A percentile compares a stretch with the other conserved stretches of the same genome.
Conservation (phyloP, 129 eudicot genomes). For the Pseudognaphalium luteoalbum region DNA sequence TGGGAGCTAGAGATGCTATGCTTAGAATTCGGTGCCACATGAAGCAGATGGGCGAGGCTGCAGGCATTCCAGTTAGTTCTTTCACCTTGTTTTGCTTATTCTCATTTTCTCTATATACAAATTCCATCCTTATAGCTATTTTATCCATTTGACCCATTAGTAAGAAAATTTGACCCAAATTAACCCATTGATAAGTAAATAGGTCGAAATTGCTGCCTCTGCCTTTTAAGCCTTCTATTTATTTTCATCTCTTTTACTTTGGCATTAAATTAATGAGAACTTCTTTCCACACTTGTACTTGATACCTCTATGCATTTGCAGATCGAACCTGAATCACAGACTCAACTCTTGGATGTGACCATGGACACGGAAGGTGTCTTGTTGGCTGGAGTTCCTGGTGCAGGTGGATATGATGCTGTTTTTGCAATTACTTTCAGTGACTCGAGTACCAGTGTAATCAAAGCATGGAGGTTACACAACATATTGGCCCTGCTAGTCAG, state of each 20-base stretch:
- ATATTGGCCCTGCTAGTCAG: conserved; percentile 79
- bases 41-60: conserved; percentile 94
- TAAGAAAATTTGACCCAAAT: no score
- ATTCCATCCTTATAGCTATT: background rate
- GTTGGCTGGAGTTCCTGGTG: conserved; percentile 95
- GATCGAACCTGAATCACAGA: conserved; percentile 86
- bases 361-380: conserved; percentile 77
- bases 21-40: conserved; percentile 66
- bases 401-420: conserved; percentile 93
- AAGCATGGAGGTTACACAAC: conserved; percentile 63
- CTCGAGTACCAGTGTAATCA: conserved; percentile 47
- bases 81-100: conserved; percentile 7
- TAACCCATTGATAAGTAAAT: no score
- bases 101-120: background rate
- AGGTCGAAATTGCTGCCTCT: no score
- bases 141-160: no score
- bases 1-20: conserved; percentile 83
- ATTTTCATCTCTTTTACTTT: background rate
- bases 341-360: conserved; percentile 67
- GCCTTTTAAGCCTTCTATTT: no score
- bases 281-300: background rate
- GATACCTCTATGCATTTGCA: conserved; percentile 23
- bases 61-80: conserved; percentile 80
- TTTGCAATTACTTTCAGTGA: conserved; percentile 69
- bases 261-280: background rate